A percentile compares a stretch with the other conserved stretches of the same genome.
phyloP scores from a whole-genome alignment of 352 stramenopile genomes.

The Aphanomyces euteiches region DNA sequence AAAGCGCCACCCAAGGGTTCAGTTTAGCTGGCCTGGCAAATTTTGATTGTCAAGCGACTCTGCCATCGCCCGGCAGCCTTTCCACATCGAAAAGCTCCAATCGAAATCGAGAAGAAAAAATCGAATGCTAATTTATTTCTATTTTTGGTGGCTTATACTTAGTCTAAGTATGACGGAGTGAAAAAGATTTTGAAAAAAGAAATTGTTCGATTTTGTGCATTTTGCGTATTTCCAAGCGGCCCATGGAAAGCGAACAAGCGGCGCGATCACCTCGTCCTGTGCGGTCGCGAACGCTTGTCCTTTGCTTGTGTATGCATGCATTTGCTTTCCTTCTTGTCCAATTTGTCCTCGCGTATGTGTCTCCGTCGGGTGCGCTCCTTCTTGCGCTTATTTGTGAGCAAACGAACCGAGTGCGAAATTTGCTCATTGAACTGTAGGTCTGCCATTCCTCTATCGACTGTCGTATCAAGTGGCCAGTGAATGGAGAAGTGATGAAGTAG shows the following conservation, averaged over 20 bases:
- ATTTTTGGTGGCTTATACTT: no score
- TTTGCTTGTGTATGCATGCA: slow-evolving; percentile 26
- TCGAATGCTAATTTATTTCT: not conserved
- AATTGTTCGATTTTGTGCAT: not conserved
- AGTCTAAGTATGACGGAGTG: no score
- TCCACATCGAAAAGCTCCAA: no score
- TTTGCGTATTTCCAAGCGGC: not conserved
- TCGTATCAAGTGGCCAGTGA: slow-evolving; percentile 15
- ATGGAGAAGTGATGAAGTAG: slow-evolving; percentile 15
- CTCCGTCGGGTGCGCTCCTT: slow-evolving; percentile 1
- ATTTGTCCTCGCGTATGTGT: not conserved
- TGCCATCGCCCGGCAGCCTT: not conserved
- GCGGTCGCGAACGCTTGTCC: not conserved
- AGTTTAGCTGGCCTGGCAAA: no score
- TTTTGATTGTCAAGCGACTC: no score
- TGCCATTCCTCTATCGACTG: slow-evolving; percentile 14
- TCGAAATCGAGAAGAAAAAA: slow-evolving; percentile 2
- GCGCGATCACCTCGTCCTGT: not conserved
- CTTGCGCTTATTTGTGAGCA: slow-evolving; percentile 17
- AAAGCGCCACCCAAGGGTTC: no score
- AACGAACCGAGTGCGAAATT: not conserved
- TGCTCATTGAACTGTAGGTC: slow-evolving; percentile 5
- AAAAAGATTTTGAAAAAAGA: no score
- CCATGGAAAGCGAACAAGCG: not conserved
- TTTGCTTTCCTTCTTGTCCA: slow-evolving; percentile 19